phyloP scores from a whole-genome alignment of 129 eudicot genomes.

The Saussurea involucrata region DNA sequence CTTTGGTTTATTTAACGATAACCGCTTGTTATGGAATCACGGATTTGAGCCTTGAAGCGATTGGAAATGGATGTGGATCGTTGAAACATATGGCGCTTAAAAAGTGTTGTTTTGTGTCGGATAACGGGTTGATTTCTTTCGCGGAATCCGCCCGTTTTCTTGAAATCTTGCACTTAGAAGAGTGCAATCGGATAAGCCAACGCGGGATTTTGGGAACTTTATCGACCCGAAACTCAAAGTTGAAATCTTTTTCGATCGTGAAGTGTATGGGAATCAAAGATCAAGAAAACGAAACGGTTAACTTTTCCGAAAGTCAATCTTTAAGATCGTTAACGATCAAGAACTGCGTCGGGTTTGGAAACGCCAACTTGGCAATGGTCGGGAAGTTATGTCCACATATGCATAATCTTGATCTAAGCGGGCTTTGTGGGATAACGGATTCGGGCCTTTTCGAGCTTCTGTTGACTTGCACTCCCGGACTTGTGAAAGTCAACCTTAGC shows the following conservation, averaged over 20 bases:
- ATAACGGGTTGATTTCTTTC: slow-evolving; percentile 67
- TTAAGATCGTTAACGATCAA: slow-evolving; percentile 63
- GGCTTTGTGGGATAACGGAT: slow-evolving; percentile 63
- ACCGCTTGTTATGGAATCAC: slow-evolving; percentile 70
- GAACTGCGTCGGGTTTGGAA: slow-evolving; percentile 62
- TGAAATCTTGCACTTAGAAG: slow-evolving; percentile 81
- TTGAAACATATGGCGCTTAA: slow-evolving; percentile 62
- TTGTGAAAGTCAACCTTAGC: slow-evolving; percentile 62
- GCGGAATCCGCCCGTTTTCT: slow-evolving; percentile 52
- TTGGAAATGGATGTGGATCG: slow-evolving; percentile 64
- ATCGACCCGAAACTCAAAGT: slow-evolving; percentile 50
- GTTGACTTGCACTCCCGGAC: slow-evolving; percentile 45
- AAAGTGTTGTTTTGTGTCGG: slow-evolving; percentile 85
- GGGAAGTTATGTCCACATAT: slow-evolving; percentile 70
- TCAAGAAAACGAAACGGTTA: slow-evolving; percentile 26
- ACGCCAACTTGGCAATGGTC: slow-evolving; percentile 50
- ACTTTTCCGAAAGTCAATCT: slow-evolving; percentile 47
- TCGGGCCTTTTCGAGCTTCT: slow-evolving; percentile 53
- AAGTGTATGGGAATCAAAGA: slow-evolving; percentile 81
- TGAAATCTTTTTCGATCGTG: slow-evolving; percentile 69
- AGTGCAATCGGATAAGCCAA: slow-evolving; percentile 70
- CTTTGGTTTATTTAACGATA: slow-evolving; percentile 46
- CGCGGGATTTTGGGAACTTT: slow-evolving; percentile 58
- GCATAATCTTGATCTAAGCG: slow-evolving; percentile 68
- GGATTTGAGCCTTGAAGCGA: slow-evolving; percentile 63